Evolutionary conservation across 1,284 basidiomycete species (phyloP), one percentile per base, ranked within the genome.

Genomic region (Ustilago bromivora): DNA sequence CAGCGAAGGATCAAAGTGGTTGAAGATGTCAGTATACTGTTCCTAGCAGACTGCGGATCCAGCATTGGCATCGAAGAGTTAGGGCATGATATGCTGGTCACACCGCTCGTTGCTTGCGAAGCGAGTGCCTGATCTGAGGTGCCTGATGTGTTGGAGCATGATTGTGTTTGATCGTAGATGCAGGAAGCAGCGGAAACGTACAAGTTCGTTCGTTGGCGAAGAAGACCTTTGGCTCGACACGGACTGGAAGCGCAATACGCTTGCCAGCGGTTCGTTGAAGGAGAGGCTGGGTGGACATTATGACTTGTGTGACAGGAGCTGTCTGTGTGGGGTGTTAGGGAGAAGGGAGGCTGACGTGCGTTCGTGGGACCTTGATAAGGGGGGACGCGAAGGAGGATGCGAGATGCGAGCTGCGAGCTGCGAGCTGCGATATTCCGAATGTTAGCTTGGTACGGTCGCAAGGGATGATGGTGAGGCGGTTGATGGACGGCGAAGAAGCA

Each of bases 271-370:
- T 97, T 70, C 97, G 92, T 88, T 99, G 96, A 55, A 99, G 92
- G 55, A 99, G 91, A 23, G 97, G 97, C 87, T 98, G 97, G 63
- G 95, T 97, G 19, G 96, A 99, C 97, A 98, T 97, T 70, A 40
- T 73, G 58, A 35, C 17, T 28, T 53, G 28, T 57, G 15, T 28
- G 38, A 46, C 43, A 46, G n/a, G n/a, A 9, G 43, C 43, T 46
- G n/a, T n/a, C n/a, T 19, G 11, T 46, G 43, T 46, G 43, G 9
- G n/a, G 19, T 46, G 43, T 15, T 46, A 19, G 3, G 43, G 11
- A 28, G 23, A n/a, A 9, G 43, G 43, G 43, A 19, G n/a, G 13
- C 43, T 19, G 17, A 15, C 7, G 43, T 19, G 43, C 11, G n/a
- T 6, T 46, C n/a, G 43, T 46, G 43, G 12, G 19, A 19, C 43